A percentile compares a stretch with the other conserved stretches of the same genome.
Evolutionary conservation across 371 early-diverging fungal species (phyloP).

Genomic region (Conidiobolus coronatus): DNA sequence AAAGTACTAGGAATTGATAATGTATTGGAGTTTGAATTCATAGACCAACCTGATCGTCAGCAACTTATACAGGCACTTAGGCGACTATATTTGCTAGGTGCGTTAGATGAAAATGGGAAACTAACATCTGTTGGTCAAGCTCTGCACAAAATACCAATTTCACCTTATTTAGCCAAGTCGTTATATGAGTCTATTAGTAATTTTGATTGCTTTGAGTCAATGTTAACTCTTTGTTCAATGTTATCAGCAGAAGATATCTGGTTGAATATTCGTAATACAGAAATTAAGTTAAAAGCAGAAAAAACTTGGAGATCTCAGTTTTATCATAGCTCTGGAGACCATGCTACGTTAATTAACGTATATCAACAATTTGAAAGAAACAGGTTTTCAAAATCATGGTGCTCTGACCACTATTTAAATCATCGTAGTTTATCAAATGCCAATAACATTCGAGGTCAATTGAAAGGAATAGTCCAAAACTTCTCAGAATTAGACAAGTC

Average conservation of each 20-base stretch:
- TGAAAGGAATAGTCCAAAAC: slow-evolving; percentile 54
- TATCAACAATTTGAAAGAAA: slow-evolving; percentile 72
- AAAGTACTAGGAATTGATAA: slow-evolving; percentile 84
- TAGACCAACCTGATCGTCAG: slow-evolving; percentile 80
- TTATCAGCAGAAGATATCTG: slow-evolving; percentile 72
- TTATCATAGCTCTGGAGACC: slow-evolving; percentile 61
- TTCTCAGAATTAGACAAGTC: slow-evolving; percentile 17
- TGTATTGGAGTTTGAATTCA: slow-evolving; percentile 83
- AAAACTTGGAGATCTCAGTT: slow-evolving; percentile 41
- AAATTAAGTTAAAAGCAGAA: slow-evolving; percentile 50
- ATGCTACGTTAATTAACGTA: slow-evolving; percentile 64
- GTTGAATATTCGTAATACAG: slow-evolving; percentile 53
- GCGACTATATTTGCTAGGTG: slow-evolving; percentile 86
- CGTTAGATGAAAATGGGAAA: slow-evolving; percentile 68
- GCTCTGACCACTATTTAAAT: slow-evolving; percentile 75
- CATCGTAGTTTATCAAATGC: slow-evolving; percentile 64
- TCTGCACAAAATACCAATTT: slow-evolving; percentile 89
- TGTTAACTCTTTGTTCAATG: slow-evolving; percentile 34
- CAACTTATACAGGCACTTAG: slow-evolving; percentile 64
- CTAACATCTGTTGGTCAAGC: slow-evolving; percentile 79
- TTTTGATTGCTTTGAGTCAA: slow-evolving; percentile 17
- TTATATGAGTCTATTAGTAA: slow-evolving; percentile 28
- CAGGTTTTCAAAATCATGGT: slow-evolving; percentile 64
- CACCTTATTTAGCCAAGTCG: slow-evolving; percentile 80
- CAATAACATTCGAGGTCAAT: slow-evolving; percentile 67